These are phyloP conservation scores for Sphagnum contortum DNA, from an alignment of 225 moss, liverwort and hornwort species.

Conservation along the genomic window DNA sequence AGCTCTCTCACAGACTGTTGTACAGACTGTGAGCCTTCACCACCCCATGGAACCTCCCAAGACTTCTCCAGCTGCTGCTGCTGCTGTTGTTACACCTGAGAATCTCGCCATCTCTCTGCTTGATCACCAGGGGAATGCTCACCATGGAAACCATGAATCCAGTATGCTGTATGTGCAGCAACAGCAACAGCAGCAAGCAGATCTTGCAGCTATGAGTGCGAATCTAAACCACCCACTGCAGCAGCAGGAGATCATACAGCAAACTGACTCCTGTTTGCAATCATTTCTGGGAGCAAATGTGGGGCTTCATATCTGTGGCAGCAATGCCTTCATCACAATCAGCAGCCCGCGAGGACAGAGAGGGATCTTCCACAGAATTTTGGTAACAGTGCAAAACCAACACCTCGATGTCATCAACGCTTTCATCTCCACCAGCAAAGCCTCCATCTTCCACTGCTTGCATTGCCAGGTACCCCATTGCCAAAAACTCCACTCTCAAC, in stretches of 20 bases:
- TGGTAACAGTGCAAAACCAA: slow-evolving; percentile 70
- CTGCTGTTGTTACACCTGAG: slow-evolving; percentile 26
- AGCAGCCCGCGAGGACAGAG: slow-evolving; percentile 78
- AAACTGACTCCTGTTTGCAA: slow-evolving; percentile 66
- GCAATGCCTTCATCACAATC: slow-evolving; percentile 87
- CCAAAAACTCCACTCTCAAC: not conserved
- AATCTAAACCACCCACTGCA: no score
- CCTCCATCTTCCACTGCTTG: slow-evolving; percentile 80
- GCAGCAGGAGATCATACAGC: no score
- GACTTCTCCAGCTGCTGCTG: slow-evolving; percentile 30
- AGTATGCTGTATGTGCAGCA: slow-evolving; percentile 15
- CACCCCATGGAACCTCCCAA: slow-evolving; percentile 10
- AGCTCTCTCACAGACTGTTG: slow-evolving; percentile 8
- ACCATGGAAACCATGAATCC: slow-evolving; percentile 7
- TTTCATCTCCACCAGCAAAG: slow-evolving; percentile 76
- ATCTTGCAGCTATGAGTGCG: no score
- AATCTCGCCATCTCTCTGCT: slow-evolving; percentile 28
- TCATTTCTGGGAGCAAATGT: slow-evolving; percentile 86
- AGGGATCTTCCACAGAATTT: slow-evolving; percentile 62
- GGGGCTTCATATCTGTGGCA: slow-evolving; percentile 88
- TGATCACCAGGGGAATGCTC: slow-evolving; percentile 32
- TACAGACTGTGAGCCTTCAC: slow-evolving; percentile 2
- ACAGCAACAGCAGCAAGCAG: slow-evolving; percentile 7
- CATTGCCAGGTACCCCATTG: slow-evolving; percentile 62
- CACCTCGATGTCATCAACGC: slow-evolving; percentile 89